These are phyloP conservation scores for Cryphonectria parasitica DNA, from an alignment of 2,329 filamentous ascomycete species.

Conservation along the genomic window DNA sequence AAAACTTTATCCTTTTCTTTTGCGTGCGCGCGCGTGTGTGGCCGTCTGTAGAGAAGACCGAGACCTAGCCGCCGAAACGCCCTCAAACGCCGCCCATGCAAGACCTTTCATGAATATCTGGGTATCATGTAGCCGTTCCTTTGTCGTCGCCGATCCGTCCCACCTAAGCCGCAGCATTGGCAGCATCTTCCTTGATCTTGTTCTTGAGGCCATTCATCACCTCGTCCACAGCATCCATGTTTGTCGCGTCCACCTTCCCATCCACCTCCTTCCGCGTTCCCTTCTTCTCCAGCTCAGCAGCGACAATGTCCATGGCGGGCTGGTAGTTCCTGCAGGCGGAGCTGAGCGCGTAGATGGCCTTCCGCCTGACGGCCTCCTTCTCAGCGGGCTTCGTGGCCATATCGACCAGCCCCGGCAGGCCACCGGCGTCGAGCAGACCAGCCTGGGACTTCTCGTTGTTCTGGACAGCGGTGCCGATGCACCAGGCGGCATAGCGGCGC, in stretches of 20 bases:
- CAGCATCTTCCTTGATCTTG: slow-evolving; percentile 44
- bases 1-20: slow-evolving; percentile 9
- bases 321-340: slow-evolving; percentile 88
- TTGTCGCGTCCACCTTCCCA: slow-evolving; percentile 72
- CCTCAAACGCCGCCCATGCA: slow-evolving; percentile 46
- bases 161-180: slow-evolving; percentile 26
- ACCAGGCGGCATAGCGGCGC: slow-evolving; percentile 89
- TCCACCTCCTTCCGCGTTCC: slow-evolving; percentile 50
- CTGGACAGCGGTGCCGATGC: slow-evolving; percentile 90
- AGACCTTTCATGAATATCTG: slow-evolving; percentile 22
- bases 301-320: slow-evolving; percentile 73
- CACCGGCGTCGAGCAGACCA: slow-evolving; percentile 64
- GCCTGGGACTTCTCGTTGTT: slow-evolving; percentile 91
- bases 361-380: slow-evolving; percentile 71
- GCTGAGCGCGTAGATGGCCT: slow-evolving; percentile 88
- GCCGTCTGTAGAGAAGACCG: not conserved
- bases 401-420: slow-evolving; percentile 70
- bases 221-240: slow-evolving; percentile 85
- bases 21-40: slow-evolving; percentile 1
- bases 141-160: not conserved
- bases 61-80: slow-evolving; percentile 15
- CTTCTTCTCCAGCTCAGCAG: slow-evolving; percentile 61
- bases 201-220: slow-evolving; percentile 71
- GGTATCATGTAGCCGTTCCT: slow-evolving; percentile 23
- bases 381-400: slow-evolving; percentile 65